Conservation (phyloP, 2,329 filamentous ascomycete species). For the Monascus ruber region DNA sequence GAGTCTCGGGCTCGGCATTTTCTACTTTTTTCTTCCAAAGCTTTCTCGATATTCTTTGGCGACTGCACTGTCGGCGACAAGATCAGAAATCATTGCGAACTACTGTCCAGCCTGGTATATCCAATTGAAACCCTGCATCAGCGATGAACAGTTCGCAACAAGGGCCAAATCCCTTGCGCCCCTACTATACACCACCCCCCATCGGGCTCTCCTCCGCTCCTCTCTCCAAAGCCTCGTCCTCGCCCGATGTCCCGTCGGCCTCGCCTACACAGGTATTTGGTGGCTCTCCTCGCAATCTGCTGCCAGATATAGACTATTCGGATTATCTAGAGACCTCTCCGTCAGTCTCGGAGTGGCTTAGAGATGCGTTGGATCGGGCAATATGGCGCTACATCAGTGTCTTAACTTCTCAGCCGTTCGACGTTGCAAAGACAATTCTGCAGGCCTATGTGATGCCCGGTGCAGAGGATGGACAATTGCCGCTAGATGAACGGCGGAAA, state of each 20-base stretch:
- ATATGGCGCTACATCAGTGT: conserved; percentile 87
- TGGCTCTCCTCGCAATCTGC: conserved; percentile 65
- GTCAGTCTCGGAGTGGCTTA: conserved; percentile 61
- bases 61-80: conserved; percentile 1
- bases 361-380: conserved; percentile 69
- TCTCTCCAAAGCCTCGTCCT: conserved; percentile 23
- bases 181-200: conserved; percentile 54
- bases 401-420: conserved; percentile 86
- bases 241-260: conserved; percentile 21
- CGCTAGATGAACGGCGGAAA: conserved; percentile 17
- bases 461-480: conserved; percentile 20
- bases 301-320: conserved; percentile 84
- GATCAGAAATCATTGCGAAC: conserved; percentile 1
- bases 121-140: conserved; percentile 4
- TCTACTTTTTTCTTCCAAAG: too few relatives aligned
- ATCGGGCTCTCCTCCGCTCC: conserved; percentile 46
- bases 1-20: too few relatives aligned
- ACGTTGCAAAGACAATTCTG: conserved; percentile 87
- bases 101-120: not conserved
- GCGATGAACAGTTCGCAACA: conserved; percentile 39
- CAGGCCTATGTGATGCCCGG: conserved; percentile 54
- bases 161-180: conserved; percentile 47
- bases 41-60: too few relatives aligned
- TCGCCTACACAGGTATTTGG: conserved; percentile 42
- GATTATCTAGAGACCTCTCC: conserved; percentile 73